Base-by-base conservation (phyloP, 106 monocot species). In the Agapanthus africanus region DNA sequence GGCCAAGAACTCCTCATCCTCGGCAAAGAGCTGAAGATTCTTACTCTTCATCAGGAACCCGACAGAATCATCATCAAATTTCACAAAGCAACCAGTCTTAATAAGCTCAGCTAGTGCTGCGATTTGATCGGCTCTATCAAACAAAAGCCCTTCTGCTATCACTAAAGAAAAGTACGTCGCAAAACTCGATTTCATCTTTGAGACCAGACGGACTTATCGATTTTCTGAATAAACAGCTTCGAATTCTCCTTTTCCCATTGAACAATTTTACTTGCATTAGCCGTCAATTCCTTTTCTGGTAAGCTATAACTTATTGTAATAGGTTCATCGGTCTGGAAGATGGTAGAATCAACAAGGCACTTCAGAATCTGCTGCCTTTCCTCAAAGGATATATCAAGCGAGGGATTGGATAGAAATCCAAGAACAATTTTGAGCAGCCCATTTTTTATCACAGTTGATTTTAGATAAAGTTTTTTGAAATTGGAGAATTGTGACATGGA, bases 1-100 rank as follows among this genome's bases (percentile, higher is more conserved):
- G 19, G 49, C 37, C 47, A 68, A n/a, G 13, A 83, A 84, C 60
- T 66, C 66, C 39, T 84, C 78, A 57, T 88, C 87, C 70, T 88
- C 87, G 2, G 35, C 68, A 36, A 84, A 76, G 6, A 88, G 49
- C 42, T 73, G 75, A 32, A 88, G 60, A 47, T 88, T 88, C 50
- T 74, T 74, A 2, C 71, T 72, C 68, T 78, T 80, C 74, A 88
- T 14, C 65, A 84, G 18, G 44, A 73, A 88, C 1, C 60, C 61
- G 1, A 88, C 54, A 38, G 78, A 80, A 51, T 40, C 72, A 6
- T 63, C 54, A 14, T 84, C 78, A 52, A 83, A 88, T 18, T 81
- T 74, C 35, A 88, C 38, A 15, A 88, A 40, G 54, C 65, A 76
- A 14, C 83, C 80, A 16, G 84, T 9, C 67, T 74, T 78, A 9